Evolutionary conservation across 2,329 filamentous ascomycete species (phyloP).

Genomic region (Colletotrichum chlorophyti): DNA sequence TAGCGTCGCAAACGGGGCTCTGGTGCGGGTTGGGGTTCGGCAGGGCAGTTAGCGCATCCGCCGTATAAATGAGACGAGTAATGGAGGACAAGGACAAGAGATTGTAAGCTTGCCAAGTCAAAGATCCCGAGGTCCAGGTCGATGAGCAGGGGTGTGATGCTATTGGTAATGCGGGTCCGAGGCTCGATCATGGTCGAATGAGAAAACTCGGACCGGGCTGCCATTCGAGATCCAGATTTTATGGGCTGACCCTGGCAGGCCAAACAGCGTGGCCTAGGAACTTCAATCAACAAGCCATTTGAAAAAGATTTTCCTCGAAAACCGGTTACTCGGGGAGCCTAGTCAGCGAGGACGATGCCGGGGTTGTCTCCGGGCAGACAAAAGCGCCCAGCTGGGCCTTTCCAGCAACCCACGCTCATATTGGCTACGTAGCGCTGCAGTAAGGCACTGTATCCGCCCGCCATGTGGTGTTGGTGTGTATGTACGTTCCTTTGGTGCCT

Average conservation of each 20-base stretch:
- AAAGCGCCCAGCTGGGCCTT: too few relatives aligned
- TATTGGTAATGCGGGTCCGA: not conserved
- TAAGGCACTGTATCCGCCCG: too few relatives aligned
- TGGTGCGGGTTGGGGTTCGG: too few relatives aligned
- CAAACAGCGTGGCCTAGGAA: conserved; percentile 5
- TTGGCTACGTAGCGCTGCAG: too few relatives aligned
- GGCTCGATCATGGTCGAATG: conserved; percentile 1
- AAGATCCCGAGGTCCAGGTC: not conserved
- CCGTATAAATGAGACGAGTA: conserved; percentile 8
- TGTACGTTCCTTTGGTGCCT: not conserved
- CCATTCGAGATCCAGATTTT: conserved; percentile 5
- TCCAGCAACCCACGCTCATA: too few relatives aligned
- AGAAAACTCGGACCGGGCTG: not conserved
- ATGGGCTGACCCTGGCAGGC: conserved; percentile 17
- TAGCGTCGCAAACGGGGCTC: too few relatives aligned
- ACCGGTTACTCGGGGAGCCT: conserved; percentile 21
- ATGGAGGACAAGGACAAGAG: too few relatives aligned
- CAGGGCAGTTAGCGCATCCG: conserved; percentile 8
- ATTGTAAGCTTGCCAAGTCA: not conserved
- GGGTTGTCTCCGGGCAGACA: not conserved
- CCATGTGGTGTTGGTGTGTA: too few relatives aligned
- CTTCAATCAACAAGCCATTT: conserved; percentile 1
- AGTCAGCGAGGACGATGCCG: conserved; percentile 3
- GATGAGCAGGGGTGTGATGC: conserved; percentile 8
- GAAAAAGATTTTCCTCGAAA: conserved; percentile 19